These are phyloP conservation scores for Cynanchum wilfordii DNA, from an alignment of 257 asterid genomes.

Conservation along the genomic window DNA sequence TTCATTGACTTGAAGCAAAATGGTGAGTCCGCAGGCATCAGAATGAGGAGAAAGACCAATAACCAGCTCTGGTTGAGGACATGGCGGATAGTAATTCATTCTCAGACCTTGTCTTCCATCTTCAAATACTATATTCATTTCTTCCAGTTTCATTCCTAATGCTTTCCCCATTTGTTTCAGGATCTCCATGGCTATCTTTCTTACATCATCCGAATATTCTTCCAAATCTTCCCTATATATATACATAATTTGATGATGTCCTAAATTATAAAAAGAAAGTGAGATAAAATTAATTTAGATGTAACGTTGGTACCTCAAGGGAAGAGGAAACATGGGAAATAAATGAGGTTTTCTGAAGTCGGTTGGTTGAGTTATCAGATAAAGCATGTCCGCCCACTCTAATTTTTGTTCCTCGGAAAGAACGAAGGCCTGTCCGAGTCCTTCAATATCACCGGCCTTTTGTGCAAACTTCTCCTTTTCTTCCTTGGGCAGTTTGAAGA, in stretches of 20 bases:
- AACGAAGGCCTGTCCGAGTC: slow-evolving; percentile 52
- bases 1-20: slow-evolving; percentile 27
- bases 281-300: too few species aligned
- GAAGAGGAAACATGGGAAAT: slow-evolving; percentile 42
- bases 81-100: slow-evolving; percentile 35
- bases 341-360: slow-evolving; percentile 40
- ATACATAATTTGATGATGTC: too few species aligned
- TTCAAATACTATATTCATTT: background rate
- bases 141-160: slow-evolving; percentile 10
- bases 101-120: slow-evolving; percentile 26
- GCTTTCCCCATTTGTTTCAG: slow-evolving; percentile 15
- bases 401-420: slow-evolving; percentile 59
- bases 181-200: background rate
- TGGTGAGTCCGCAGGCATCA: slow-evolving; percentile 31
- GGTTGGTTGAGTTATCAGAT: slow-evolving; percentile 26
- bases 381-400: slow-evolving; percentile 58
- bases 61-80: slow-evolving; percentile 27
- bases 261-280: too few species aligned
- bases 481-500: slow-evolving; percentile 47
- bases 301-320: slow-evolving; percentile 34
- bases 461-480: slow-evolving; percentile 44
- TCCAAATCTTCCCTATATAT: slow-evolving; percentile 10
- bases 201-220: background rate
- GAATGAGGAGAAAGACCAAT: slow-evolving; percentile 36
- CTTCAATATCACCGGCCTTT: slow-evolving; percentile 33